Percentiles rank a stretch among this genome's conserved stretches.
Conservation (phyloP, 2,329 filamentous ascomycete genomes). For the Ascochyta lentis region DNA sequence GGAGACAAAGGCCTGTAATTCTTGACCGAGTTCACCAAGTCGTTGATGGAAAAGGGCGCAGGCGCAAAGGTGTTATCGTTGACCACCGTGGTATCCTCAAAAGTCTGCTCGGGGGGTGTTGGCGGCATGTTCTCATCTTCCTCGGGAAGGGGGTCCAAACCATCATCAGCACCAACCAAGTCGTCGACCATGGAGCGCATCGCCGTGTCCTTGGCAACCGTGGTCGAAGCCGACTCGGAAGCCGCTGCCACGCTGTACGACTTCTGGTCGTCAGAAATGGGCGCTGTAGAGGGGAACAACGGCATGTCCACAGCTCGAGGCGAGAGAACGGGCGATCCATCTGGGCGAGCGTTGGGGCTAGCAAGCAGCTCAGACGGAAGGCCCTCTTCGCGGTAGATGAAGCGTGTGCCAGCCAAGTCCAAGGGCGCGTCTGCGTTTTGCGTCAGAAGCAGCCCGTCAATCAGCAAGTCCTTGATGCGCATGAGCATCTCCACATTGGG, state of each 20-base stretch:
- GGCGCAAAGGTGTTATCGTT: slow-evolving; percentile 41
- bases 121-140: slow-evolving; percentile 54
- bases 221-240: slow-evolving; percentile 59
- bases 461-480: slow-evolving; percentile 67
- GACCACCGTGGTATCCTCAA: slow-evolving; percentile 49
- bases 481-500: slow-evolving; percentile 71
- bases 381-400: slow-evolving; percentile 62
- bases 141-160: slow-evolving; percentile 49
- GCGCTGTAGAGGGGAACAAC: slow-evolving; percentile 35
- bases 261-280: slow-evolving; percentile 46
- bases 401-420: slow-evolving; percentile 56
- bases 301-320: slow-evolving; percentile 49
- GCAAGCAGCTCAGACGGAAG: slow-evolving; percentile 58
- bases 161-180: slow-evolving; percentile 55
- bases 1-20: slow-evolving; percentile 45
- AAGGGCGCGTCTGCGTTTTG: slow-evolving; percentile 58
- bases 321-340: slow-evolving; percentile 50
- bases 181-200: slow-evolving; percentile 66
- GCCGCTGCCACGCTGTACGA: slow-evolving; percentile 43
- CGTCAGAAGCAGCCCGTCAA: slow-evolving; percentile 66
- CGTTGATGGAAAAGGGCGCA: slow-evolving; percentile 41
- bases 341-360: slow-evolving; percentile 50
- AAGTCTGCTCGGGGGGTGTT: slow-evolving; percentile 56
- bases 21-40: slow-evolving; percentile 47
- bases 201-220: slow-evolving; percentile 53